Base-by-base conservation (phyloP, 2,329 filamentous ascomycete genomes). In the Epichloe typhina region DNA sequence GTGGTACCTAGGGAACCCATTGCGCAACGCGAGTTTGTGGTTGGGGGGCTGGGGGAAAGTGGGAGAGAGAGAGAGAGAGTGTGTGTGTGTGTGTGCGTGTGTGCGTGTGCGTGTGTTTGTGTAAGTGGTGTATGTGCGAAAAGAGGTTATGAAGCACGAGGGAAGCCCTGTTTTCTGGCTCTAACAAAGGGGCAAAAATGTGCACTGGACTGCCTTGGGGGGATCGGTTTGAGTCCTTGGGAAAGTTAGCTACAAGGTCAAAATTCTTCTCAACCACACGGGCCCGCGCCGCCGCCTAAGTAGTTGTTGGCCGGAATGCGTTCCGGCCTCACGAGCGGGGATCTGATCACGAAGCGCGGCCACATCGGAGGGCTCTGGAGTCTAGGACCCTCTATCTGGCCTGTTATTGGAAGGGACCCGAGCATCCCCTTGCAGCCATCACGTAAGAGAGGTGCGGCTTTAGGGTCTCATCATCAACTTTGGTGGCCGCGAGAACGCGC, bases 301-400 rank as follows among this genome's bases (percentile, higher is more conserved):
- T 73, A 72, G 61, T 62, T 63, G 47, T 66, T 69, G 72, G 71
- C 72, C 71, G 71, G 71, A 72, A 73, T 65, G 19, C 7, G 62
- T 72, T 72, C 70, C 71, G 69, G 70, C 69, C 69, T 64, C 61
- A 54, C 50, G 54, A 55, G 61, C 60, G 61, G 60, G 63, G 63
- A 53, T 49, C 37, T 13, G 38, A 51, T 54, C 54, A 57, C 53
- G 52, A 57, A 53, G 49, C 51, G 50, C 54, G 47, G 51, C 55
- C 49, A 35, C 50, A 55, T 55, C 50, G 54, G 54, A 54, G 56
- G 56, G 5, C 15, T 38, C 36, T n/a, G 36, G 52, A 31, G 31
- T 31, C 50, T 51, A 51, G 50, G 49, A 48, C 56, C 46, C 51
- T 49, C 52, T 51, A 42, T 52, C 50, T 50, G 53, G 47, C 50